These are phyloP conservation scores for Pterocarpus santalinus DNA, from an alignment of 306 rosid species.

Conservation along the genomic window DNA sequence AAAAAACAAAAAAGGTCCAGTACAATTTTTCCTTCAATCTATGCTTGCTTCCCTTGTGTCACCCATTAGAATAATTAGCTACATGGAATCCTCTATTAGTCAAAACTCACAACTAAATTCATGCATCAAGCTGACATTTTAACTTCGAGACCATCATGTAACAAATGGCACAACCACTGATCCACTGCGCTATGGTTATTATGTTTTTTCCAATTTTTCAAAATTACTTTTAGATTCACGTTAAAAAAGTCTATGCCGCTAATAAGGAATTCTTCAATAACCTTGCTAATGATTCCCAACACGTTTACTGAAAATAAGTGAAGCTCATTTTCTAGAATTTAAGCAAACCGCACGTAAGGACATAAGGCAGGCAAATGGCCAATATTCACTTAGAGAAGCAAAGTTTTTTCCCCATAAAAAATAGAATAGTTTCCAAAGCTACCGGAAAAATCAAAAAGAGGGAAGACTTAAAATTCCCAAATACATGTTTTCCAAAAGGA, in stretches of 20 bases:
- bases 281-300: background rate
- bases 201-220: background rate
- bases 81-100: background rate
- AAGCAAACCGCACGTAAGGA: background rate
- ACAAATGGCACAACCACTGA: background rate
- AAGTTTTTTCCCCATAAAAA: background rate
- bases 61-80: background rate
- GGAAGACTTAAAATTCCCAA: no score
- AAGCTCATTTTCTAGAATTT: no score
- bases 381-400: background rate
- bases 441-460: no score
- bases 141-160: background rate
- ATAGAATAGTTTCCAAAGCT: background rate
- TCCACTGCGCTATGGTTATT: background rate
- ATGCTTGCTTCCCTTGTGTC: background rate
- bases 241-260: background rate
- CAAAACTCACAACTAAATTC: background rate
- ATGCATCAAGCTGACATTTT: background rate
- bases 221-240: background rate
- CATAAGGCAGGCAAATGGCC: background rate
- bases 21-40: background rate
- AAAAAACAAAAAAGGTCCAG: no score
- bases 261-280: conserved; percentile 3
- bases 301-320: background rate
- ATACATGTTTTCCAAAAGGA: no score